Conservation (phyloP, 2,329 filamentous ascomycete genomes). For the Nothophaeocryptopus gaeumannii region DNA sequence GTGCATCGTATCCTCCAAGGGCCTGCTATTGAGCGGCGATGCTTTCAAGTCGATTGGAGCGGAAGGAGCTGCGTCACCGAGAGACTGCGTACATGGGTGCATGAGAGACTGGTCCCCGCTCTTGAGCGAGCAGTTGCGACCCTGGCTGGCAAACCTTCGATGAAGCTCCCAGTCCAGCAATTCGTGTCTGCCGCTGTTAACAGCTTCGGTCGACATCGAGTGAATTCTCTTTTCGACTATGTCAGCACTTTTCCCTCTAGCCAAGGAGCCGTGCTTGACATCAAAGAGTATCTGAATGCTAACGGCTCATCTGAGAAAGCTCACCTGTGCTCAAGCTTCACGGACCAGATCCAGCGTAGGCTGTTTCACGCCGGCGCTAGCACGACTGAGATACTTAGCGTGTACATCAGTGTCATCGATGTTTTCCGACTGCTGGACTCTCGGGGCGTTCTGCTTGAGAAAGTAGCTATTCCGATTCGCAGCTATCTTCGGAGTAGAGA, state of each 20-base stretch:
- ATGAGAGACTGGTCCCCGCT: slow-evolving; percentile 63
- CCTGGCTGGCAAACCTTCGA: slow-evolving; percentile 23
- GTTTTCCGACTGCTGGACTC: slow-evolving; percentile 73
- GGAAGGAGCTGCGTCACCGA: slow-evolving; percentile 55
- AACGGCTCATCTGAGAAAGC: slow-evolving; percentile 66
- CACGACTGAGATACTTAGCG: slow-evolving; percentile 70
- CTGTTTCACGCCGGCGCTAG: slow-evolving; percentile 73
- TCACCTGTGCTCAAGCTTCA: slow-evolving; percentile 68
- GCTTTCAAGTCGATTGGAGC: slow-evolving; percentile 59
- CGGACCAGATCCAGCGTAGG: slow-evolving; percentile 61
- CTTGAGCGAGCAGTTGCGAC: slow-evolving; percentile 52
- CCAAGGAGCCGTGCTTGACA: slow-evolving; percentile 68
- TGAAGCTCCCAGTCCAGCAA: slow-evolving; percentile 43
- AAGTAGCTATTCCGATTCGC: slow-evolving; percentile 70
- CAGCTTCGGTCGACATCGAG: slow-evolving; percentile 66
- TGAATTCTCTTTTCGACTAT: slow-evolving; percentile 74
- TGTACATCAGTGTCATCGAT: slow-evolving; percentile 76
- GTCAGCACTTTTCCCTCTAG: slow-evolving; percentile 72
- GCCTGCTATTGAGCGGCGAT: slow-evolving; percentile 58
- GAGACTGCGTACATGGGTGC: slow-evolving; percentile 65
- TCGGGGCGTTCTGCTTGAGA: slow-evolving; percentile 72
- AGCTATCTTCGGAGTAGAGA: slow-evolving; percentile 74
- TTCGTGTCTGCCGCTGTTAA: slow-evolving; percentile 70
- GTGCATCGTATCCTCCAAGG: slow-evolving; percentile 65
- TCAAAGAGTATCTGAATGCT: slow-evolving; percentile 63